phyloP scores from a whole-genome alignment of 2,329 filamentous ascomycete genomes.

The Fusarium marasasianum region DNA sequence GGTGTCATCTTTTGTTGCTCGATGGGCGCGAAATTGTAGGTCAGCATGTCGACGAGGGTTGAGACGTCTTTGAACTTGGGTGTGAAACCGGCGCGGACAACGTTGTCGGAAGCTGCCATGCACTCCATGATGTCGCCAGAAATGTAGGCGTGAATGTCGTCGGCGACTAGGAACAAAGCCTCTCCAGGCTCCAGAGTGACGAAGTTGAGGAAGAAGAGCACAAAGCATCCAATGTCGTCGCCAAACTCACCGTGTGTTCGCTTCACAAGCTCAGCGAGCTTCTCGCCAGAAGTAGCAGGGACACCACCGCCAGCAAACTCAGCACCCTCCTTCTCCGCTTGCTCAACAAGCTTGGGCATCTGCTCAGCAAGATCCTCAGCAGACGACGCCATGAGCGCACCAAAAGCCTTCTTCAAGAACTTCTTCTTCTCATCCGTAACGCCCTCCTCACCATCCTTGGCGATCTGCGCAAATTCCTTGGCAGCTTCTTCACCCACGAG shows the following conservation, averaged over 20 bases:
- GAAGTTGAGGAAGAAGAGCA: slow-evolving; percentile 97
- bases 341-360: slow-evolving; percentile 73
- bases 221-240: slow-evolving; percentile 89
- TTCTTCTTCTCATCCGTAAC: slow-evolving; percentile 74
- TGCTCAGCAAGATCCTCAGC: slow-evolving; percentile 64
- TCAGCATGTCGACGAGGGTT: slow-evolving; percentile 89
- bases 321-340: slow-evolving; percentile 73
- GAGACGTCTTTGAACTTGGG: slow-evolving; percentile 98
- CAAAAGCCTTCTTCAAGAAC: slow-evolving; percentile 79
- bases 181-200: slow-evolving; percentile 88
- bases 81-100: slow-evolving; percentile 95
- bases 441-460: slow-evolving; percentile 53
- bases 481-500: slow-evolving; percentile 74
- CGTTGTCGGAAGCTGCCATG: slow-evolving; percentile 99
- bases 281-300: slow-evolving; percentile 71
- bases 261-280: slow-evolving; percentile 79
- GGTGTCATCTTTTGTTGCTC: slow-evolving; percentile 94
- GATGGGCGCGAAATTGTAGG: slow-evolving; percentile 94
- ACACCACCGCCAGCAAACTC: slow-evolving; percentile 81
- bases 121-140: slow-evolving; percentile 97
- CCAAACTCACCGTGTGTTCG: slow-evolving; percentile 87
- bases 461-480: slow-evolving; percentile 62
- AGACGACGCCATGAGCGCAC: slow-evolving; percentile 81
- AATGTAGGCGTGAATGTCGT: slow-evolving; percentile 96
- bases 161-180: slow-evolving; percentile 93